Evolutionary conservation across 805 yeast genomes (phyloP), one percentile per base, ranked within the genome.

Genomic region (Ogataea dorogensis): DNA sequence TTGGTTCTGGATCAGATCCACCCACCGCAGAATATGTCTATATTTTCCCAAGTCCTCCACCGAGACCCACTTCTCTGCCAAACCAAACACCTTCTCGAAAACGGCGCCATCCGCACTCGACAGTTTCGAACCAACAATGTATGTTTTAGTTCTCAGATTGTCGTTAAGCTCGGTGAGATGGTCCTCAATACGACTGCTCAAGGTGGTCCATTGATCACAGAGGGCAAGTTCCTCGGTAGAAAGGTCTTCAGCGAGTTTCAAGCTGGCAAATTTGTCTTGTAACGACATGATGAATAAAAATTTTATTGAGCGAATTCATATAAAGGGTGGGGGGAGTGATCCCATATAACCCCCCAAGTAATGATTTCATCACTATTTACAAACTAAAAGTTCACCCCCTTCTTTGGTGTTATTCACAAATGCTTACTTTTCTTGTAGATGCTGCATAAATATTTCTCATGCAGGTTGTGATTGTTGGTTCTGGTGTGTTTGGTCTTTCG

Each of bases 1-100:
- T 31, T 79, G 66, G 54, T 80, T 76, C 67, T 93, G 98, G 42
- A 93, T 65, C 50, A 86, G 75, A 53, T 89, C 97, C 16, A 78
- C 76, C 98, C 98, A 93, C 73, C 98, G 83, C 43, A 87, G 65
- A 41, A 91, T 70, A 63, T 91, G 97, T 73, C 97, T 84, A 60
- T 70, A 68, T 31, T 71, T 63, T 31, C 81, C 78, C 47, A 79
- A 64, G 25, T 79, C 75, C 22, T 75, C 79, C 28, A 59, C 50
- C 8, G 75, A 58, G 16, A 73, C 63, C 75, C 86, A 75, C 43
- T 70, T 63, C 35, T 68, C 65, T 24, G 83, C 77, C 24, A 76
- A 43, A 31, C 88, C 84, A 52, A 78, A 67, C 23, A 80, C 79
- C 22, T 76, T 68, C 33, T 79, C 79, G 51, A 86, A 85, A 22